phyloP scores from a whole-genome alignment of 768 basidiomycete genomes.

The Sporobolomyces roseus region DNA sequence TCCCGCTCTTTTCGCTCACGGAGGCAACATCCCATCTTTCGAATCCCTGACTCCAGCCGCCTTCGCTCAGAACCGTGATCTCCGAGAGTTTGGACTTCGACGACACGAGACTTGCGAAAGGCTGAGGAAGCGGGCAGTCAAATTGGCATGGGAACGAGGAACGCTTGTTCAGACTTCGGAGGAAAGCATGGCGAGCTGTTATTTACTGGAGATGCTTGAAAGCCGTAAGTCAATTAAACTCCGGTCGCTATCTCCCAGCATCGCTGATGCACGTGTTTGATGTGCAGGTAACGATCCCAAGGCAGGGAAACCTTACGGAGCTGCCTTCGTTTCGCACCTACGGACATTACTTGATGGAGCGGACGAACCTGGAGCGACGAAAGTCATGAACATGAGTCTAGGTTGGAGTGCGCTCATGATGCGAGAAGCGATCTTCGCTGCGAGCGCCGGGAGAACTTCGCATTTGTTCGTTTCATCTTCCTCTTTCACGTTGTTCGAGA shows the following conservation, averaged over 20 bases:
- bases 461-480: slow-evolving; percentile 20
- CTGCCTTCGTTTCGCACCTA: slow-evolving; percentile 37
- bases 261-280: background rate
- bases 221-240: slow-evolving; percentile 8
- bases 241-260: background rate
- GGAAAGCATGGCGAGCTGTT: slow-evolving; percentile 36
- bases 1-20: slow-evolving; percentile 23
- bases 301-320: slow-evolving; percentile 36
- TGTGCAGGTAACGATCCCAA: slow-evolving; percentile 25
- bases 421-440: slow-evolving; percentile 37
- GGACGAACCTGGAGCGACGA: slow-evolving; percentile 10
- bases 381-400: slow-evolving; percentile 31
- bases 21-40: slow-evolving; percentile 10
- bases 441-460: slow-evolving; percentile 31
- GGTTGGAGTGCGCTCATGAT: slow-evolving; percentile 40
- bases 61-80: slow-evolving; percentile 16
- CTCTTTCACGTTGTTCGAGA: background rate
- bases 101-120: slow-evolving; percentile 22
- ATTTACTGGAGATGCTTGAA: slow-evolving; percentile 40
- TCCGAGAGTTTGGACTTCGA: slow-evolving; percentile 29
- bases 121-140: slow-evolving; percentile 21
- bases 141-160: slow-evolving; percentile 31
- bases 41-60: slow-evolving; percentile 18
- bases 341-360: slow-evolving; percentile 31
- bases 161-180: slow-evolving; percentile 29